Evolutionary conservation across 73 alveolate species (phyloP).

Genomic region (Chromera velia): DNA sequence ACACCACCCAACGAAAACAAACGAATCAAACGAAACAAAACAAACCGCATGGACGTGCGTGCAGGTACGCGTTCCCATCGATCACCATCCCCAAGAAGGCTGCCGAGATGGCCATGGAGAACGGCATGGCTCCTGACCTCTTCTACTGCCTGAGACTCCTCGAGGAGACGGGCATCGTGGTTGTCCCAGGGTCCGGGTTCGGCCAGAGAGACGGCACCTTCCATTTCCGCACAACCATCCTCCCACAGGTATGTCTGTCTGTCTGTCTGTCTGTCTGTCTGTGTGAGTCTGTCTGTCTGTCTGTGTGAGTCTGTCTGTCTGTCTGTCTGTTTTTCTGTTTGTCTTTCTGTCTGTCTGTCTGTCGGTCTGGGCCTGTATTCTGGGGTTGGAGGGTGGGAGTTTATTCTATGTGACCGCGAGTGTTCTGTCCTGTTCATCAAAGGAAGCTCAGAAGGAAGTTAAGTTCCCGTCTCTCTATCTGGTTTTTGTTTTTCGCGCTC

Average conservation of each 20-base stretch:
- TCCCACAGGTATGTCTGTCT: slow-evolving; percentile 11
- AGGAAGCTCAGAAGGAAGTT: too few species aligned
- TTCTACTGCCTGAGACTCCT: slow-evolving; percentile 50
- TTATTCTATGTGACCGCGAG: too few species aligned
- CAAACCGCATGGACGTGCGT: too few species aligned
- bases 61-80: slow-evolving; percentile 70
- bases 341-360: too few species aligned
- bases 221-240: slow-evolving; percentile 69
- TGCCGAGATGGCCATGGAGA: slow-evolving; percentile 43
- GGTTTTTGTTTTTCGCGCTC: too few species aligned
- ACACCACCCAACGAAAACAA: too few species aligned
- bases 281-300: background rate
- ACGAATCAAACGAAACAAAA: too few species aligned
- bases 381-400: too few species aligned
- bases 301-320: background rate
- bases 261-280: background rate
- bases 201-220: slow-evolving; percentile 60
- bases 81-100: slow-evolving; percentile 52
- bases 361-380: too few species aligned
- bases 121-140: slow-evolving; percentile 55
- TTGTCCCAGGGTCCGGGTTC: slow-evolving; percentile 81
- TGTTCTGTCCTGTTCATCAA: too few species aligned
- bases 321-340: background rate
- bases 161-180: slow-evolving; percentile 59
- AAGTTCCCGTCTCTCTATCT: too few species aligned